Conservation (phyloP, 2,329 filamentous ascomycete species). For the Stachybotrys chlorohalonatus region DNA sequence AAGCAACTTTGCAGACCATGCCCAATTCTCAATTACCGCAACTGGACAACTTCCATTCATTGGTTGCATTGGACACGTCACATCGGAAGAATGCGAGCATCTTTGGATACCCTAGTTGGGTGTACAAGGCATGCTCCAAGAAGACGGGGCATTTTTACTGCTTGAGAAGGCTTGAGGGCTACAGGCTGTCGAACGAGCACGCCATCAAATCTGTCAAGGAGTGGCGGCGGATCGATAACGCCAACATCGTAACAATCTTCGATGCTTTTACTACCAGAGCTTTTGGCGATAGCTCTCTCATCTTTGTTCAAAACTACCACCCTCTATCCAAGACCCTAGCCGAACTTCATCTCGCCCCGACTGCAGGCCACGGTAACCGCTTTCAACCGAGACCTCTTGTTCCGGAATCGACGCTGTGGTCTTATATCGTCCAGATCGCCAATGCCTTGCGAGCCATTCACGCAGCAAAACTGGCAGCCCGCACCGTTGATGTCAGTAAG, state of each 20-base stretch:
- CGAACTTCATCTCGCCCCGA: constrained; percentile 61
- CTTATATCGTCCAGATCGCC: constrained; percentile 84
- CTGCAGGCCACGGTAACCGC: constrained; percentile 30
- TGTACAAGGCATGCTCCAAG: constrained; percentile 86
- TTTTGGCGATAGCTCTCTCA: constrained; percentile 89
- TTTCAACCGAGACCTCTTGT: constrained; percentile 39
- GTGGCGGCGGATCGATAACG: constrained; percentile 80
- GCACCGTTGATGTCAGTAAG: constrained; percentile 80
- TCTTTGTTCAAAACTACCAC: constrained; percentile 90
- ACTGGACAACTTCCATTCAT: constrained; percentile 83
- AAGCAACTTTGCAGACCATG: constrained; percentile 76
- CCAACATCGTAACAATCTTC: constrained; percentile 75
- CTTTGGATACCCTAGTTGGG: constrained; percentile 86
- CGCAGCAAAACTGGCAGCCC: constrained; percentile 67
- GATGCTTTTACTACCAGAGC: constrained; percentile 89
- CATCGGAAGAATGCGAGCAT: constrained; percentile 68
- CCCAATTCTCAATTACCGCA: constrained; percentile 67
- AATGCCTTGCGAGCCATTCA: constrained; percentile 85
- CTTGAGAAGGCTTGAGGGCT: constrained; percentile 79
- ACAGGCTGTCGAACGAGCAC: constrained; percentile 79
- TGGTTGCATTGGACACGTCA: constrained; percentile 79
- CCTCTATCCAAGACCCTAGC: constrained; percentile 83
- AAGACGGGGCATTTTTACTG: constrained; percentile 88
- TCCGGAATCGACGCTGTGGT: constrained; percentile 74
- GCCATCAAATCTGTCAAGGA: constrained; percentile 78